Percentiles rank a stretch among this genome's conserved stretches.
Conservation (phyloP, 768 basidiomycete genomes). For the Mycena vulgaris region DNA sequence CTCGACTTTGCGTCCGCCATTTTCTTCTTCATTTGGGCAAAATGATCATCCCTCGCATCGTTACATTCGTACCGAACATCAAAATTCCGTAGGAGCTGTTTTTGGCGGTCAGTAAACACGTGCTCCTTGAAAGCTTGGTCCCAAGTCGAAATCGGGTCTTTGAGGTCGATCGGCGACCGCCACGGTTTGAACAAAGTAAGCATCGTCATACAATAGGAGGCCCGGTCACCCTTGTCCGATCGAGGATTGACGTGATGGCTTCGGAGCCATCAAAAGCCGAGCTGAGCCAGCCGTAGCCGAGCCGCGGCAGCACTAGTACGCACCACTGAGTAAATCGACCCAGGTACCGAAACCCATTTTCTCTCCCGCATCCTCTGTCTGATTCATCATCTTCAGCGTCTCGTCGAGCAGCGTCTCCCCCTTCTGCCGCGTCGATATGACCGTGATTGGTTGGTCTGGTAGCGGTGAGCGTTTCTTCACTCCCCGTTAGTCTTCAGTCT, state of each 20-base stretch:
- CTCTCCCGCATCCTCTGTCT: slow-evolving; percentile 71
- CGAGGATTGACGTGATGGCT: too few species aligned
- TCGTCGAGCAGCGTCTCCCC: slow-evolving; percentile 37
- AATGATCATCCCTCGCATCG: slow-evolving; percentile 46
- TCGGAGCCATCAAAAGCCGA: too few species aligned
- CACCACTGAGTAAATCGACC: slow-evolving; percentile 96
- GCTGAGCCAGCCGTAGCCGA: too few species aligned
- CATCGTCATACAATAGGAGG: slow-evolving; percentile 53
- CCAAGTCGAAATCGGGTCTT: slow-evolving; percentile 38
- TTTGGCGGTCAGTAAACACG: slow-evolving; percentile 28
- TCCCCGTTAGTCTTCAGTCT: neutral
- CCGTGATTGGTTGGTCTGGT: slow-evolving; percentile 28
- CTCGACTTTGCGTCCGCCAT: slow-evolving; percentile 7
- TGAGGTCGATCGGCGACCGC: slow-evolving; percentile 48
- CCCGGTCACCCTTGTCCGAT: slow-evolving; percentile 48
- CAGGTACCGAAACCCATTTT: slow-evolving; percentile 89
- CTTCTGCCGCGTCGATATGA: slow-evolving; percentile 34
- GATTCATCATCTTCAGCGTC: slow-evolving; percentile 88
- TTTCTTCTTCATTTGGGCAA: slow-evolving; percentile 35
- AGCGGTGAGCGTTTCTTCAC: slow-evolving; percentile 28
- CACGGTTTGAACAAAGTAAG: slow-evolving; percentile 53
- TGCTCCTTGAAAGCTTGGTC: slow-evolving; percentile 39
- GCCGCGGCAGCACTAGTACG: too few species aligned
- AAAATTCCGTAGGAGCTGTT: slow-evolving; percentile 43
- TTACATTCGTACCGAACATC: slow-evolving; percentile 46